Conservation (phyloP, 805 yeast genomes). For the Allodekkera sacchari region DNA sequence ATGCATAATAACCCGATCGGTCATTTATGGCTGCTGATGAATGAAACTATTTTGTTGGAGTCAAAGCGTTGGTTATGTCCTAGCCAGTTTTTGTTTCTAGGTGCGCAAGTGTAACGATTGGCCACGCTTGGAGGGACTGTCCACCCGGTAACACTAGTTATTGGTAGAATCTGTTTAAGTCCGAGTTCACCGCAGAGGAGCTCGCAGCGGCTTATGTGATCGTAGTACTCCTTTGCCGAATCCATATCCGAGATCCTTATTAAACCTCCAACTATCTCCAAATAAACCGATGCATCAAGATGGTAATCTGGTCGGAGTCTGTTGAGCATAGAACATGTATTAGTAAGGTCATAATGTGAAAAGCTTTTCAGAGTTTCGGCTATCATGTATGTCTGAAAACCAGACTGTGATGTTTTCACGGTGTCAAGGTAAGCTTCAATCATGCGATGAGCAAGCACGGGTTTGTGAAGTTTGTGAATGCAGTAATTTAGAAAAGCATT, state of each 20-base stretch:
- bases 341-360: neutral
- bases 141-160: conserved; percentile 12
- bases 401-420: neutral
- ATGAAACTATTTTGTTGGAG: too few relatives aligned
- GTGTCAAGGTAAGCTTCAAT: neutral
- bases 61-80: too few relatives aligned
- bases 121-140: conserved; percentile 6
- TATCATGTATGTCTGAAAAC: too few relatives aligned
- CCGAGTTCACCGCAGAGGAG: neutral
- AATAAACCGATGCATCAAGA: conserved; percentile 7
- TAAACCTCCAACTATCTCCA: conserved; percentile 11
- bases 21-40: too few relatives aligned
- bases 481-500: neutral
- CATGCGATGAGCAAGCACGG: conserved; percentile 6
- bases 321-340: conserved; percentile 1
- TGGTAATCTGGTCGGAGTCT: conserved; percentile 3
- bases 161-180: conserved; percentile 1
- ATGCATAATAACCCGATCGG: too few relatives aligned
- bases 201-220: conserved; percentile 2
- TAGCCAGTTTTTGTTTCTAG: too few relatives aligned
- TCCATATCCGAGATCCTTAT: conserved; percentile 12
- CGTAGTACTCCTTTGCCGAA: conserved; percentile 11
- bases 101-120: too few relatives aligned
- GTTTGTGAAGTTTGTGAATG: conserved; percentile 3
- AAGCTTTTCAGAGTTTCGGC: neutral